These are phyloP conservation scores for Apiospora rasikravindrae DNA, from an alignment of 2,329 filamentous ascomycete species.

Conservation along the genomic window DNA sequence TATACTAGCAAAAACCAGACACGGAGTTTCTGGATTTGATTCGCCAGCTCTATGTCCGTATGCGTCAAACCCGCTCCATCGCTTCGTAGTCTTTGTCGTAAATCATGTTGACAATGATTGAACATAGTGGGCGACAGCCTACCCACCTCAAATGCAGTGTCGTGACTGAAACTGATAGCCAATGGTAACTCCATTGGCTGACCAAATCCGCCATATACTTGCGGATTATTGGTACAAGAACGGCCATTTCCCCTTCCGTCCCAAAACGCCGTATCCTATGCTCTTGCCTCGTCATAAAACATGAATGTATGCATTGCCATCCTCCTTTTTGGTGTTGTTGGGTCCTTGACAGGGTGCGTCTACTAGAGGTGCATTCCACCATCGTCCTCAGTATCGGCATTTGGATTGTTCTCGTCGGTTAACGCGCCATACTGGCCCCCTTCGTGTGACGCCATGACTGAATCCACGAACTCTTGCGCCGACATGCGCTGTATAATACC, in stretches of 20 bases:
- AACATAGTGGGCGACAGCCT: background rate
- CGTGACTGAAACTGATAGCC: background rate
- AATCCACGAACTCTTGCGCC: background rate
- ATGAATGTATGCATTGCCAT: background rate
- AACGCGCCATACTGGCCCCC: background rate
- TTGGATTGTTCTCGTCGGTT: background rate
- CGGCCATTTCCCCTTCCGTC: background rate
- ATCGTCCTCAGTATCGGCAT: background rate
- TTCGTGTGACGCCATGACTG: background rate
- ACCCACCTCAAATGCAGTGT: background rate
- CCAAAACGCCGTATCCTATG: background rate
- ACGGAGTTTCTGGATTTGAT: background rate
- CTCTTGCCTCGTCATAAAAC: background rate
- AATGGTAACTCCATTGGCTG: background rate
- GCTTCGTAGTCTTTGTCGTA: background rate
- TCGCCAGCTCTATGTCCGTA: background rate
- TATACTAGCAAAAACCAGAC: background rate
- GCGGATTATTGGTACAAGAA: background rate
- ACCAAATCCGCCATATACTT: background rate
- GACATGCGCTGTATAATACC: slow-evolving; percentile 57
- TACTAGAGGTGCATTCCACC: slow-evolving; percentile 1
- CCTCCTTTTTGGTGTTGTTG: background rate
- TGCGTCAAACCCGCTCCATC: background rate
- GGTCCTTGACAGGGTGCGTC: background rate
- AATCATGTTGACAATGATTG: background rate